Evolutionary conservation across 2,329 filamentous ascomycete species (phyloP), one percentile per base, ranked within the genome.

Genomic region (Tolypocladium inflatum): DNA sequence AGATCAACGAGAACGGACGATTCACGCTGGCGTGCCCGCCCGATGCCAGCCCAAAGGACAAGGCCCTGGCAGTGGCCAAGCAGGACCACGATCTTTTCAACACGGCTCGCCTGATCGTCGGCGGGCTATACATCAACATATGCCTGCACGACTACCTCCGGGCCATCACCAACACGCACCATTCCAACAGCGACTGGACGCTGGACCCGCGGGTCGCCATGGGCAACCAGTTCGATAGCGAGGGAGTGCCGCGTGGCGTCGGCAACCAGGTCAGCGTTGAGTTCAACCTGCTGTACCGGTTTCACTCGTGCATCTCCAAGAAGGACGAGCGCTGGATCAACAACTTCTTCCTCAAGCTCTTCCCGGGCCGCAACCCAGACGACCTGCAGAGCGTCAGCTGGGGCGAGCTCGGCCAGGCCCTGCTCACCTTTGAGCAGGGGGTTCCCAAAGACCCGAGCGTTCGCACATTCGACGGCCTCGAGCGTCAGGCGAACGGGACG

Each of bases 231-330:
- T 73, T 71, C 54, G 71, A 76, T 56, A 69, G 71, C 4, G 71
- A 79, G 30, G 77, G 77, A 8, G 76, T 80, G 1, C 73, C 78
- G 0, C 74, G 82, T 52, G 85, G 82, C 2, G 76, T 83, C 3
- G 85, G 85, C 15, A 88, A 88, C 64, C 83, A 87, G 63, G 84
- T 87, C 52, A 85, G 81, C 48, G 84, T 83, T 3, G 85, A 88
- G 67, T 88, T 88, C 71, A 88, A 88, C 60, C 73, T 88, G 35
- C 74, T 88, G 1, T 88, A 88, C 65, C 76, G 85, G 33, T 88
- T 83, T 77, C 85, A 88, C 68, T 82, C 80, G 1, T 80, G 78
- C 48, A 80, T 87, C 55, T 84, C 81, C 4, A 74, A 79, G 61
- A 77, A 78, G 26, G 85, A 88, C 61, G 83, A 86, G 65, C 74